Evolutionary conservation across 2,329 filamentous ascomycete species (phyloP).

Genomic region (Pochonia chlamydosporia): DNA sequence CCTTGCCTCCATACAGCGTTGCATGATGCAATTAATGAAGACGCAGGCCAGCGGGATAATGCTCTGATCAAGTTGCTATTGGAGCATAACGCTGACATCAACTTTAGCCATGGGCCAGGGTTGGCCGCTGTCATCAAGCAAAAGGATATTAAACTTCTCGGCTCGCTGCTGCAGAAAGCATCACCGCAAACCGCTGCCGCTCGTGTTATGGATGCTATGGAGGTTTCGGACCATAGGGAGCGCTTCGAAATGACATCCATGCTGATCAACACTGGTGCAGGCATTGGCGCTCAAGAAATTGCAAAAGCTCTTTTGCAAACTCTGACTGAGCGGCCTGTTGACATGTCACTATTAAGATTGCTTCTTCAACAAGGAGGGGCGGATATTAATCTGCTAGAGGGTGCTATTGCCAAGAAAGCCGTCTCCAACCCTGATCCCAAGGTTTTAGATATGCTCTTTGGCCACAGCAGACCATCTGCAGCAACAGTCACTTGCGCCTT

Average conservation of each 20-base stretch:
- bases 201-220: slow-evolving; percentile 44
- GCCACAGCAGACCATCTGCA: slow-evolving; percentile 36
- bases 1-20: slow-evolving; percentile 42
- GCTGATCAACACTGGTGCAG: slow-evolving; percentile 40
- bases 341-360: slow-evolving; percentile 42
- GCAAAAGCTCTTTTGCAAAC: slow-evolving; percentile 35
- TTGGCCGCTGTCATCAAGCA: slow-evolving; percentile 42
- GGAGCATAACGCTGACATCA: slow-evolving; percentile 46
- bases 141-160: slow-evolving; percentile 40
- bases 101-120: slow-evolving; percentile 45
- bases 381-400: slow-evolving; percentile 45
- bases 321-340: slow-evolving; percentile 39
- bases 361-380: slow-evolving; percentile 46
- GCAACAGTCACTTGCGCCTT: slow-evolving; percentile 39
- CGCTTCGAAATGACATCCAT: slow-evolving; percentile 42
- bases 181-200: slow-evolving; percentile 40
- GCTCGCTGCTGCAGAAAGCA: slow-evolving; percentile 38
- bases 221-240: slow-evolving; percentile 32
- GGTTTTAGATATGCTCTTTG: slow-evolving; percentile 42
- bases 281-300: slow-evolving; percentile 35
- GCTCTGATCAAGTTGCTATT: slow-evolving; percentile 47
- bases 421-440: slow-evolving; percentile 38
- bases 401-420: slow-evolving; percentile 36
- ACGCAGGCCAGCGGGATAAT: slow-evolving; percentile 40
- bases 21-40: slow-evolving; percentile 46